Conservation (phyloP, 805 yeast species). For the Clavispora carvajalis region DNA sequence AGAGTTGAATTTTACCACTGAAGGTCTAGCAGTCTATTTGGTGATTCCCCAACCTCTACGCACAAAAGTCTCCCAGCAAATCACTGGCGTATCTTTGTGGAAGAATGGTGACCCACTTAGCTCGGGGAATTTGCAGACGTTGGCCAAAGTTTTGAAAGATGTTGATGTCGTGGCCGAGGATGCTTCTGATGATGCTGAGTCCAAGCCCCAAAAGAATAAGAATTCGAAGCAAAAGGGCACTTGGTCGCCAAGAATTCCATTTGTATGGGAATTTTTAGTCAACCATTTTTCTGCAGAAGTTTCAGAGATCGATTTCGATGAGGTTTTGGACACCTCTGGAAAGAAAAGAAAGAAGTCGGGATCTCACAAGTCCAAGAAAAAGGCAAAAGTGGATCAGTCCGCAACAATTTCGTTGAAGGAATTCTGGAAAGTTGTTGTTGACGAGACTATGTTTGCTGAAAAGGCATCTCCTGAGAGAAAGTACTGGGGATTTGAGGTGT, state of each 20-base stretch:
- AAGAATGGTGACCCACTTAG: constrained; percentile 66
- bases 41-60: constrained; percentile 37
- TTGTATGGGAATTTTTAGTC: constrained; percentile 65
- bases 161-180: constrained; percentile 37
- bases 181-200: constrained; percentile 25
- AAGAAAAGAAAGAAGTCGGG: constrained; percentile 26
- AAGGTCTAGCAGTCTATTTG: constrained; percentile 73
- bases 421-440: constrained; percentile 77
- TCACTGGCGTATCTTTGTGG: constrained; percentile 43
- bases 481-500: constrained; percentile 77
- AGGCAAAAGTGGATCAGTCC: constrained; percentile 14
- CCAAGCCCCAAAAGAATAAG: constrained; percentile 7
- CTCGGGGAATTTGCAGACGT: constrained; percentile 56
- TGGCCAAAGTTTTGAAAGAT: constrained; percentile 64
- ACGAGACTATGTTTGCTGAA: constrained; percentile 71
- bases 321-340: constrained; percentile 12
- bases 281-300: constrained; percentile 30
- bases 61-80: constrained; percentile 11
- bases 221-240: constrained; percentile 51
- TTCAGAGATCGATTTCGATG: constrained; percentile 15
- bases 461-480: constrained; percentile 82
- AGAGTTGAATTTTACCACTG: constrained; percentile 62
- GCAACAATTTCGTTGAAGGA: constrained; percentile 38
- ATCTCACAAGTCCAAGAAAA: constrained; percentile 17
- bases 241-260: constrained; percentile 74